Percentiles rank a stretch among this genome's conserved stretches.
phyloP scores from a whole-genome alignment of 2,329 filamentous ascomycete genomes.

The Sodiomyces alkalinus region DNA sequence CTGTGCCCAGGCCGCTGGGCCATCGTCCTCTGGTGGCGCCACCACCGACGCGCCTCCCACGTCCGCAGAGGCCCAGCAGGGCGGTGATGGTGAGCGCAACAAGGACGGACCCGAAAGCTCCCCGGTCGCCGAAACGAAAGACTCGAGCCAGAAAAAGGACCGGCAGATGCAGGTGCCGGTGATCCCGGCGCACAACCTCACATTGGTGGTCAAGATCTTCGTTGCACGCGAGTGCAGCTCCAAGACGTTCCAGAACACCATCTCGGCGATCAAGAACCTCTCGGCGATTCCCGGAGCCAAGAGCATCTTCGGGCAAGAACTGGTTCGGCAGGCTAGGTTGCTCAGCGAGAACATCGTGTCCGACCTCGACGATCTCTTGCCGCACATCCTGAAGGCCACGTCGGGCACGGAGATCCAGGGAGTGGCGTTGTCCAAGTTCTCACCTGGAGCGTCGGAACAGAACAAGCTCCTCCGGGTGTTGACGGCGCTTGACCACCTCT shows the following conservation, averaged over 20 bases:
- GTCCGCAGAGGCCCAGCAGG: constrained; percentile 4
- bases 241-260: constrained; percentile 94
- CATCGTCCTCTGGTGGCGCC: constrained; percentile 6
- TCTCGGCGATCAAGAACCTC: constrained; percentile 97
- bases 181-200: constrained; percentile 78
- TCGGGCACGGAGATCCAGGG: constrained; percentile 92
- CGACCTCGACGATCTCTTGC: constrained; percentile 72
- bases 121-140: constrained; percentile 9
- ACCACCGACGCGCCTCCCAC: constrained; percentile 6
- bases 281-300: constrained; percentile 86
- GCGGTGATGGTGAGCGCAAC: constrained; percentile 1
- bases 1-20: background rate
- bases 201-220: constrained; percentile 90
- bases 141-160: constrained; percentile 23
- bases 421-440: constrained; percentile 87
- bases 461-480: constrained; percentile 87
- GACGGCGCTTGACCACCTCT: constrained; percentile 89
- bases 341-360: constrained; percentile 72
- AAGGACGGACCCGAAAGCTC: constrained; percentile 3
- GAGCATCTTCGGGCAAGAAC: constrained; percentile 79
- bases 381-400: constrained; percentile 73
- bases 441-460: constrained; percentile 87
- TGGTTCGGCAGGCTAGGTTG: constrained; percentile 72
- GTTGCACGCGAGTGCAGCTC: constrained; percentile 91
- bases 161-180: constrained; percentile 61